Evolutionary conservation across 495 filamentous ascomycete genomes (phyloP).

Genomic region (Aspergillus nidulans): DNA sequence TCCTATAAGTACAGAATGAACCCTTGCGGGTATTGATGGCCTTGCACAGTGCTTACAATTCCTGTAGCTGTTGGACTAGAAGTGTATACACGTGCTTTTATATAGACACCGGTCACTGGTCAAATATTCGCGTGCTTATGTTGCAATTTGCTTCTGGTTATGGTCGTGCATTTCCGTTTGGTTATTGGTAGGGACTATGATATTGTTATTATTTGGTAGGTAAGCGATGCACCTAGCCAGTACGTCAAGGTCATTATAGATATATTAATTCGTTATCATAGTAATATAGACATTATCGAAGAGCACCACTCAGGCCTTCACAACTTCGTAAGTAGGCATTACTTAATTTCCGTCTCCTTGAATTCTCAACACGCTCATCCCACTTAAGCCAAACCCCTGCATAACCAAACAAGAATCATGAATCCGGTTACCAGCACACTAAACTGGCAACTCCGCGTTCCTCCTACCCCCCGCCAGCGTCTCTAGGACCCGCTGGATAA

Average conservation of each 20-base stretch:
- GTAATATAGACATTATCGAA: conserved; percentile 5
- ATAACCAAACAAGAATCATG: neutral
- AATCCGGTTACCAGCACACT: neutral
- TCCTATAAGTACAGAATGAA: conserved; percentile 5
- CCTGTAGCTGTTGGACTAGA: neutral
- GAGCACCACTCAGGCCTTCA: neutral
- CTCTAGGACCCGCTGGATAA: conserved; percentile 66
- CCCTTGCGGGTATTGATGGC: neutral
- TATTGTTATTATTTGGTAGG: neutral
- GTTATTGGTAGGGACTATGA: neutral
- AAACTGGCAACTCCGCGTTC: conserved; percentile 74
- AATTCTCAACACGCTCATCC: neutral
- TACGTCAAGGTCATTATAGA: neutral
- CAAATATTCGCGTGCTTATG: too few species aligned
- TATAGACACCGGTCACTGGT: neutral
- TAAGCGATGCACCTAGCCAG: neutral
- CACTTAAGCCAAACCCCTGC: neutral
- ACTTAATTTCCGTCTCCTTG: neutral
- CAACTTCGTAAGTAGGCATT: neutral
- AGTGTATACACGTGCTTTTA: neutral
- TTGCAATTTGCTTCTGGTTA: too few species aligned
- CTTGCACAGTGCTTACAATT: neutral
- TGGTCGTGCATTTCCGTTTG: neutral
- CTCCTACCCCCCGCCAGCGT: conserved; percentile 57
- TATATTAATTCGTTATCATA: neutral